A percentile compares a stretch with the other conserved stretches of the same genome.
phyloP scores from a whole-genome alignment of 192 early-diverging fungal genomes.

The Geranomyces variabilis region DNA sequence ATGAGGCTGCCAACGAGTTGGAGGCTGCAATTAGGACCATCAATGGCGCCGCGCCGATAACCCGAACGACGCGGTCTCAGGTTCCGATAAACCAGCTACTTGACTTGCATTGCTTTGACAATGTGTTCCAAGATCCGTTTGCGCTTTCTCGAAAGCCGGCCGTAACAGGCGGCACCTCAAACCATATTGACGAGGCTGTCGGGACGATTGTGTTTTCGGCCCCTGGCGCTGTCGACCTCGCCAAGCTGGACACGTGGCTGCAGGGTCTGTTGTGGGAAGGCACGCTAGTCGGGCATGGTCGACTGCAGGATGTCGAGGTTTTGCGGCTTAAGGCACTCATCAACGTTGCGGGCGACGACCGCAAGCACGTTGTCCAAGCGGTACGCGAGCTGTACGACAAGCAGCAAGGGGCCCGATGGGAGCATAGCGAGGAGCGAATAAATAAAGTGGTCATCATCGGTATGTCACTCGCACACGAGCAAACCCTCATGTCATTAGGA shows the following conservation, averaged over 20 bases:
- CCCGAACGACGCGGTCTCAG: constrained; percentile 44
- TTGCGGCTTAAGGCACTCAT: constrained; percentile 68
- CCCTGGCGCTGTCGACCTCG: constrained; percentile 41
- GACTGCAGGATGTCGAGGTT: constrained; percentile 38
- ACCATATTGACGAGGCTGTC: constrained; percentile 51
- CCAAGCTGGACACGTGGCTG: constrained; percentile 74
- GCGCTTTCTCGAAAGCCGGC: constrained; percentile 3
- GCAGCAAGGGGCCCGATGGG: constrained; percentile 52
- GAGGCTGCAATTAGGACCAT: constrained; percentile 49
- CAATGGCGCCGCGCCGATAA: constrained; percentile 57
- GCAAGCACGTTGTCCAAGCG: constrained; percentile 59
- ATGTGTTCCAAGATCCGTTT: constrained; percentile 39
- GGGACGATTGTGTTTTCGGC: constrained; percentile 62
- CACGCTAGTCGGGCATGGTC: neutral
- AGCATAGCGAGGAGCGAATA: constrained; percentile 28
- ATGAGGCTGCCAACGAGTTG: constrained; percentile 30
- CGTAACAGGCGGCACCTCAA: neutral
- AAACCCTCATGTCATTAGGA: neutral
- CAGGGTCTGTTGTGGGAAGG: constrained; percentile 73
- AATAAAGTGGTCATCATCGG: constrained; percentile 59
- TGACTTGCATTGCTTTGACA: constrained; percentile 66
- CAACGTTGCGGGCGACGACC: constrained; percentile 33
- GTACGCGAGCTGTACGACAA: constrained; percentile 72
- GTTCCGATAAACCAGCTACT: constrained; percentile 63
- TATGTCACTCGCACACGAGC: constrained; percentile 8